Conservation (phyloP, 495 filamentous ascomycete genomes). For the Coniosporium apollinis region DNA sequence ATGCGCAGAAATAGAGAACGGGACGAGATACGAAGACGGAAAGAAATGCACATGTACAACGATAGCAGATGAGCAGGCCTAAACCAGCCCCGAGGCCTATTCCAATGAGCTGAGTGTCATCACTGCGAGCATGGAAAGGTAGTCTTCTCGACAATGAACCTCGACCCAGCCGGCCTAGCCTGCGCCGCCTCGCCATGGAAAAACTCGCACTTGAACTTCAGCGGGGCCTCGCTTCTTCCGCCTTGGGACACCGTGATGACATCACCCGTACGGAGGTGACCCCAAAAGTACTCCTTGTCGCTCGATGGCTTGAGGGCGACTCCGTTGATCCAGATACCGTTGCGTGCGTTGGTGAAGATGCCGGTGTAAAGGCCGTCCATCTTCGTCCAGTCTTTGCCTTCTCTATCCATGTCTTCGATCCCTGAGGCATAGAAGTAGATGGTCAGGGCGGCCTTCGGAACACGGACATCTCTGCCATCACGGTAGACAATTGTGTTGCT, state of each 20-base stretch:
- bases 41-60: too few species aligned
- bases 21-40: too few species aligned
- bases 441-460: constrained; percentile 69
- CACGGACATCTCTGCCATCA: constrained; percentile 39
- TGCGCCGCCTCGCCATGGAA: constrained; percentile 19
- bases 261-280: constrained; percentile 55
- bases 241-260: constrained; percentile 43
- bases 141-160: constrained; percentile 11
- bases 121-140: too few species aligned
- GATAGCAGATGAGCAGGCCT: too few species aligned
- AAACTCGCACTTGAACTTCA: constrained; percentile 31
- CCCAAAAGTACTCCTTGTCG: constrained; percentile 37
- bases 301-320: constrained; percentile 30
- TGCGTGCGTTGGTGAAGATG: constrained; percentile 53
- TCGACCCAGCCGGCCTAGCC: constrained; percentile 7
- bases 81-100: too few species aligned
- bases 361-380: constrained; percentile 39
- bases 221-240: constrained; percentile 15
- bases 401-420: constrained; percentile 36
- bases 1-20: too few species aligned
- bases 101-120: too few species aligned
- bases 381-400: constrained; percentile 41
- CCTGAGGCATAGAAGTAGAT: constrained; percentile 53
- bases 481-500: constrained; percentile 45
- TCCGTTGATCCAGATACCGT: constrained; percentile 58